Evolutionary conservation across 345 rosid genomes (phyloP), one percentile per base, ranked within the genome.

Genomic region (Salix viminalis): DNA sequence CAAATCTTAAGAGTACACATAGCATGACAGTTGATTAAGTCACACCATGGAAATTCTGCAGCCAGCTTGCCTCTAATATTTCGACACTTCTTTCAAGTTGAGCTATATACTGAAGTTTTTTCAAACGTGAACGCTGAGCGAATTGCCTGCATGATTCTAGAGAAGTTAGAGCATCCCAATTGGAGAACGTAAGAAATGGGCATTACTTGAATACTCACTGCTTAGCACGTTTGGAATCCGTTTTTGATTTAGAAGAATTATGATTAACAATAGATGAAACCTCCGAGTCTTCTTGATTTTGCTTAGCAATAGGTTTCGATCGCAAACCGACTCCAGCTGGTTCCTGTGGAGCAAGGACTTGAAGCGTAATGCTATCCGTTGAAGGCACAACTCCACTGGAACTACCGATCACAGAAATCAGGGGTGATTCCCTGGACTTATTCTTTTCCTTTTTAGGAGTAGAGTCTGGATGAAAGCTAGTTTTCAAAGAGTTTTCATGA

Each of bases 171-270:
- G 28, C 60, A 16, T 32, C 14, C 18, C 32, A n/a, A n/a, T 34
- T 24, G 23, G 1, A 2, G 11, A 37, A 28, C 7, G 2, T 3
- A 39, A 37, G 3, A 61, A 26, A 42, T 7, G 19, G 71, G 54
- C 8, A 23, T 50, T 50, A 50, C 56, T 50, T 18, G 37, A 64
- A 6, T 1, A 56, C 87, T 44, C 79, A 87, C 90, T 87, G 85
- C 77, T 82, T 92, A 78, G 97, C 89, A 66, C 91, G 91, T 80
- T 88, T 93, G 39, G 94, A 82, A 74, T 93, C 97, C 21, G 87
- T 87, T 18, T 89, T 95, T 73, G 88, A 82, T 65, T 84, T 76
- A 76, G 81, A 86, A 70, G 88, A 84, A 26, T 82, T 70, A 67
- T 72, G 68, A 28, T 77, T 79, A 60, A 32, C 44, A 70, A 75